Conservation (phyloP, 768 basidiomycete genomes). For the Auriscalpium microsporum region DNA sequence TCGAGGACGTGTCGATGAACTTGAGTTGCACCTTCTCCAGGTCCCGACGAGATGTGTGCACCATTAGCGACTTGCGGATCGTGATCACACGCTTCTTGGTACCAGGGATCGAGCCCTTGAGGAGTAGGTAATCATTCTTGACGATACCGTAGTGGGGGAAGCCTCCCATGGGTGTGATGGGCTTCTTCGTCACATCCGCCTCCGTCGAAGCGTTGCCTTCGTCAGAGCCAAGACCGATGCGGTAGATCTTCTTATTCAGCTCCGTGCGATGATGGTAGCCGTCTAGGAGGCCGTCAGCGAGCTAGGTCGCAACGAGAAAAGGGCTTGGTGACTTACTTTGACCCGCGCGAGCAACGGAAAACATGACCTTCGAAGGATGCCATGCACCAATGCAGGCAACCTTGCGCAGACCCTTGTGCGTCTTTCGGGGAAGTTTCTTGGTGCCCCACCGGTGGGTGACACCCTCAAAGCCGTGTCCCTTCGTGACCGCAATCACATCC, state of each 20-base stretch:
- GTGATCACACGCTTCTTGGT: slow-evolving; percentile 98
- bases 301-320: neutral
- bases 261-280: slow-evolving; percentile 96
- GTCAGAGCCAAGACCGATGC: slow-evolving; percentile 75
- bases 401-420: slow-evolving; percentile 99
- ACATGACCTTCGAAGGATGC: slow-evolving; percentile 99
- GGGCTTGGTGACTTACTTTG: slow-evolving; percentile 62
- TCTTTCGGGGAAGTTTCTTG: slow-evolving; percentile 97
- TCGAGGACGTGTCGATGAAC: slow-evolving; percentile 97
- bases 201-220: slow-evolving; percentile 87
- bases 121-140: slow-evolving; percentile 96
- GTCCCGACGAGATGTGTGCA: slow-evolving; percentile 91
- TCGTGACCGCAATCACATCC: slow-evolving; percentile 96
- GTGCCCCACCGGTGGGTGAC: slow-evolving; percentile 99
- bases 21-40: slow-evolving; percentile 98
- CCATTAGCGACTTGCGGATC: slow-evolving; percentile 94
- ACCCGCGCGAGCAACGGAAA: slow-evolving; percentile 99
- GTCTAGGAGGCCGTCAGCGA: slow-evolving; percentile 35
- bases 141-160: slow-evolving; percentile 99
- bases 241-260: slow-evolving; percentile 99
- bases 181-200: slow-evolving; percentile 87
- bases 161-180: slow-evolving; percentile 95
- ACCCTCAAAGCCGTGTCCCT: slow-evolving; percentile 99
- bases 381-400: slow-evolving; percentile 98
- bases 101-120: slow-evolving; percentile 94